Percentiles rank a stretch among this genome's conserved stretches.
These are phyloP conservation scores for Nitzschia sp. DNA, from an alignment of 108 stramenopile genomes.

Conservation along the genomic window DNA sequence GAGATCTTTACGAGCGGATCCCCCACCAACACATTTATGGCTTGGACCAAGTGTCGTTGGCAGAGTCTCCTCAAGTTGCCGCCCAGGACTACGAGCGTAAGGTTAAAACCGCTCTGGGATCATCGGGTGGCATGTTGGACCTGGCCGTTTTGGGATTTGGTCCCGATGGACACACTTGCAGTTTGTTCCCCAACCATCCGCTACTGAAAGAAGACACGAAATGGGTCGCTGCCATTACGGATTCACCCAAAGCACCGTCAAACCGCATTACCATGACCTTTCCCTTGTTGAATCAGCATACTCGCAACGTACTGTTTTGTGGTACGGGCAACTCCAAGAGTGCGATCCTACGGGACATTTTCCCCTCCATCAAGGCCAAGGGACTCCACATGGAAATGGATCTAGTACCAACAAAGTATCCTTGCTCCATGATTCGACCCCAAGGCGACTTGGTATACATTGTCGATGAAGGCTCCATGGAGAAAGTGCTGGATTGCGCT, in stretches of 20 bases:
- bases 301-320: constrained; percentile 74
- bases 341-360: constrained; percentile 57
- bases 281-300: constrained; percentile 69
- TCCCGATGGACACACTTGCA: constrained; percentile 97
- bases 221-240: constrained; percentile 82
- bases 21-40: constrained; percentile 43
- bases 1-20: background rate
- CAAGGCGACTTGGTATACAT: background rate
- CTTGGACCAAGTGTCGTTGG: constrained; percentile 68
- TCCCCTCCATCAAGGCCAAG: constrained; percentile 7
- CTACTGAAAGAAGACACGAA: constrained; percentile 61
- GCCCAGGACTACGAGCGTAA: constrained; percentile 7
- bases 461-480: constrained; percentile 1
- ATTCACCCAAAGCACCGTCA: constrained; percentile 96
- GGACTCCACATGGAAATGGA: constrained; percentile 15
- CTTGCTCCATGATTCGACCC: constrained; percentile 75
- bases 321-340: constrained; percentile 77
- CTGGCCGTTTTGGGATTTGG: constrained; percentile 93
- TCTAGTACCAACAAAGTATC: constrained; percentile 58
- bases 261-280: constrained; percentile 91
- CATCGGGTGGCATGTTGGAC: constrained; percentile 58
- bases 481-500: background rate
- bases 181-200: constrained; percentile 89
- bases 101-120: background rate
- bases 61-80: constrained; percentile 29